Conservation (phyloP, 1,284 basidiomycete species). For the Ganoderma lucidum region DNA sequence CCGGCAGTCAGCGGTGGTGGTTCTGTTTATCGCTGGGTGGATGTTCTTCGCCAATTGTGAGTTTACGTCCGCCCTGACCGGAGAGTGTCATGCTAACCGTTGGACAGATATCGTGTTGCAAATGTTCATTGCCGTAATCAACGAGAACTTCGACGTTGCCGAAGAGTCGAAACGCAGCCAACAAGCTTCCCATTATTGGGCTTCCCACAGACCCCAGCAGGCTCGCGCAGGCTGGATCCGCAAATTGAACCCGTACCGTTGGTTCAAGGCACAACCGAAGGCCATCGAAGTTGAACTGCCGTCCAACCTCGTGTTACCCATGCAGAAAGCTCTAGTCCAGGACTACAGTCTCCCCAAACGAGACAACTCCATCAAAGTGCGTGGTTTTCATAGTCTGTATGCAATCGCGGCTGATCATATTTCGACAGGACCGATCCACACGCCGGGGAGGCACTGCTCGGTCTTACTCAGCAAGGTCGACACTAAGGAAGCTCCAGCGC, state of each 20-base stretch:
- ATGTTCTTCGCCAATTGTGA: constrained; percentile 93
- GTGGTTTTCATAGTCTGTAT: neutral
- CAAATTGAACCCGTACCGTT: constrained; percentile 88
- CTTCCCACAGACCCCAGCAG: constrained; percentile 59
- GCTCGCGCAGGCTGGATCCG: constrained; percentile 75
- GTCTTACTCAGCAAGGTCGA: constrained; percentile 65
- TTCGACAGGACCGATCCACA: constrained; percentile 24
- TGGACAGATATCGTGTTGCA: constrained; percentile 89
- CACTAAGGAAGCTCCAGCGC: constrained; percentile 66
- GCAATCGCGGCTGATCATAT: neutral
- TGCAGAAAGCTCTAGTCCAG: constrained; percentile 79
- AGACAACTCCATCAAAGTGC: constrained; percentile 36
- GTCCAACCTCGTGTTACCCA: constrained; percentile 75
- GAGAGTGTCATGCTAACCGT: constrained; percentile 18
- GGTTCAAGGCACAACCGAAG: constrained; percentile 79
- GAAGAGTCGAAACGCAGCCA: constrained; percentile 90
- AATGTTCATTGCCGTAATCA: constrained; percentile 99
- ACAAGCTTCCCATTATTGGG: constrained; percentile 79
- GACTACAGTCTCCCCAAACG: constrained; percentile 57
- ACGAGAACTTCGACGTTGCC: constrained; percentile 95
- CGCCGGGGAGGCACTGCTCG: constrained; percentile 41
- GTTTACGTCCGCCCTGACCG: constrained; percentile 37
- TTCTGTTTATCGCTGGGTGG: constrained; percentile 87
- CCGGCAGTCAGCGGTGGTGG: constrained; percentile 79
- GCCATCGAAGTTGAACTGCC: constrained; percentile 78